Percentiles rank a stretch among this genome's conserved stretches.
These are phyloP conservation scores for Chaetomium tenue DNA, from an alignment of 495 filamentous ascomycete species.

Conservation along the genomic window DNA sequence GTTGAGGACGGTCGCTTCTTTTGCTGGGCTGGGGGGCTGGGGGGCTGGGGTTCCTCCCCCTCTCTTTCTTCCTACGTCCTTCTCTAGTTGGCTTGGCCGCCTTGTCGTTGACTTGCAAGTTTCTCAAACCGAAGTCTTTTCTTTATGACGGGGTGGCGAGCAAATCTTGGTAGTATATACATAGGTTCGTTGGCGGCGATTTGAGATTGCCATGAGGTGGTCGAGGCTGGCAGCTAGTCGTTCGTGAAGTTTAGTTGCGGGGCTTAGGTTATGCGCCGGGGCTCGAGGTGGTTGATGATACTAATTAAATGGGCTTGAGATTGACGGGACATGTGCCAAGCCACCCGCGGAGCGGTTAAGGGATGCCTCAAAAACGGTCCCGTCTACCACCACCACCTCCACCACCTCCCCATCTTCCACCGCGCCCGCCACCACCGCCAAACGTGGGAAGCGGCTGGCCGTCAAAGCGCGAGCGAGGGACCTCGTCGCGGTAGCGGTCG, in stretches of 20 bases:
- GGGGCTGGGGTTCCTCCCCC: no score
- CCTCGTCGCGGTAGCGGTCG: constrained; percentile 17
- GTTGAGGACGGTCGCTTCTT: no score
- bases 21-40: no score
- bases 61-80: no score
- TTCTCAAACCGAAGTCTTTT: no score
- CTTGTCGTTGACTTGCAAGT: no score
- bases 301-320: no score
- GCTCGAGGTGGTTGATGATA: no score
- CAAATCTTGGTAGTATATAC: background rate
- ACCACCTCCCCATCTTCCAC: constrained; percentile 24
- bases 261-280: no score
- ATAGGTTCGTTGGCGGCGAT: background rate
- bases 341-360: background rate
- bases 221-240: no score
- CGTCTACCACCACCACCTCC: constrained; percentile 17
- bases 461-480: constrained; percentile 33
- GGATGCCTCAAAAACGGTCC: constrained; percentile 6
- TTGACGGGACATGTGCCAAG: background rate
- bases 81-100: no score
- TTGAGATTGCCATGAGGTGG: no score
- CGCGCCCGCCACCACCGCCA: constrained; percentile 24
- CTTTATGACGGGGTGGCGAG: background rate
- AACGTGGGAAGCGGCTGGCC: constrained; percentile 35
- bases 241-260: background rate